Evolutionary conservation across 306 rosid species (phyloP).

Genomic region (Alnus glutinosa): DNA sequence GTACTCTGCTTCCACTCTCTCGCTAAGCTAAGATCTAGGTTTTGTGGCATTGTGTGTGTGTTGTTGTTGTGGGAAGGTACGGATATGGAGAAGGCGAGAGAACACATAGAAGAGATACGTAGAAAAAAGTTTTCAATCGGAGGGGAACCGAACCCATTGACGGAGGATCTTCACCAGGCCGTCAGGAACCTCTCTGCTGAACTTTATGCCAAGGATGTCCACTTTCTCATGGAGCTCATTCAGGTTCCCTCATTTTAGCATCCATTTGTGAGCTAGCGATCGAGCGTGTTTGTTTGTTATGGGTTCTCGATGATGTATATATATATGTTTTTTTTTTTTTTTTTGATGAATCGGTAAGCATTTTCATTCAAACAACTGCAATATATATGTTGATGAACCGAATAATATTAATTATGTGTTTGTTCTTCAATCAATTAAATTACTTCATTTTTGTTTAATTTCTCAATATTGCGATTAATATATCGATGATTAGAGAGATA

Average conservation of each 20-base stretch:
- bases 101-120: slow-evolving; percentile 60
- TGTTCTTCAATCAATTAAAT: no score
- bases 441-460: neutral
- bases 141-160: slow-evolving; percentile 36
- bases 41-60: neutral
- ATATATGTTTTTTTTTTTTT: no score
- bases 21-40: neutral
- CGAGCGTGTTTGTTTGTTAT: no score
- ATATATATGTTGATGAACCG: no score
- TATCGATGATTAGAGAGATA: neutral
- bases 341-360: no score
- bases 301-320: no score
- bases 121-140: slow-evolving; percentile 64
- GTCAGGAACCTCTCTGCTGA: slow-evolving; percentile 59
- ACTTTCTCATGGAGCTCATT: slow-evolving; percentile 80
- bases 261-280: no score
- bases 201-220: slow-evolving; percentile 70
- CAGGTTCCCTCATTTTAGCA: slow-evolving; percentile 40
- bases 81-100: slow-evolving; percentile 35
- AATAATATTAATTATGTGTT: no score
- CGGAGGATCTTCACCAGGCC: slow-evolving; percentile 59
- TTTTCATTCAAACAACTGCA: no score
- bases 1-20: neutral
- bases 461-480: neutral
- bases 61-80: neutral